phyloP scores from a whole-genome alignment of 2,329 filamentous ascomycete species.

The Colletotrichum tamarilloi region DNA sequence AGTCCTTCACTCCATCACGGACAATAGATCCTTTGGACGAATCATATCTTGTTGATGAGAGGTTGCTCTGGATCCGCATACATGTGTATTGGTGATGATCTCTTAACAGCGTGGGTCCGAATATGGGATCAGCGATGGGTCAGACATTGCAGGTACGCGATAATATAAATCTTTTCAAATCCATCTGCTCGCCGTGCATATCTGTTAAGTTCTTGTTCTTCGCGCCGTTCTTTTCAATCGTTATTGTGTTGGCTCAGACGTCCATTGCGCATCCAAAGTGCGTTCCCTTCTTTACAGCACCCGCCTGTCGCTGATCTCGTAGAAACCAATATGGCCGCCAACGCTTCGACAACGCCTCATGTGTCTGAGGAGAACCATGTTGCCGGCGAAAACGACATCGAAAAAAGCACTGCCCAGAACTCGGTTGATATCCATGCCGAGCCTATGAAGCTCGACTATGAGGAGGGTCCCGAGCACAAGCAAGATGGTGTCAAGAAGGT shows the following conservation, averaged over 20 bases:
- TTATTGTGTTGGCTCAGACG: neutral
- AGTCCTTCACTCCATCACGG: conserved; percentile 2
- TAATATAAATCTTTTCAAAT: conserved; percentile 21
- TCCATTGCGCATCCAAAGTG: neutral
- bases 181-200: neutral
- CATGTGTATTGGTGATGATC: neutral
- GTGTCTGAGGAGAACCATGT: neutral
- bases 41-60: conserved; percentile 43
- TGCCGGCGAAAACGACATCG: conserved; percentile 28
- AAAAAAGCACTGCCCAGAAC: conserved; percentile 36
- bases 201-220: neutral
- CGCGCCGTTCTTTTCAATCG: neutral
- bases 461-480: conserved; percentile 43
- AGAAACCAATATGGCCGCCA: conserved; percentile 8
- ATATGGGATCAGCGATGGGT: conserved; percentile 12
- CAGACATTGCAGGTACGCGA: conserved; percentile 3
- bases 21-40: conserved; percentile 18
- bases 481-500: conserved; percentile 52
- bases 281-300: neutral
- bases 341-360: conserved; percentile 4
- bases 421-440: conserved; percentile 37
- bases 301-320: neutral
- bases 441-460: conserved; percentile 26
- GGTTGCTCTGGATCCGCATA: conserved; percentile 56
- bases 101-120: conserved; percentile 17